phyloP scores from a whole-genome alignment of 2,329 filamentous ascomycete species.

The Ceratocystis albifundus region DNA sequence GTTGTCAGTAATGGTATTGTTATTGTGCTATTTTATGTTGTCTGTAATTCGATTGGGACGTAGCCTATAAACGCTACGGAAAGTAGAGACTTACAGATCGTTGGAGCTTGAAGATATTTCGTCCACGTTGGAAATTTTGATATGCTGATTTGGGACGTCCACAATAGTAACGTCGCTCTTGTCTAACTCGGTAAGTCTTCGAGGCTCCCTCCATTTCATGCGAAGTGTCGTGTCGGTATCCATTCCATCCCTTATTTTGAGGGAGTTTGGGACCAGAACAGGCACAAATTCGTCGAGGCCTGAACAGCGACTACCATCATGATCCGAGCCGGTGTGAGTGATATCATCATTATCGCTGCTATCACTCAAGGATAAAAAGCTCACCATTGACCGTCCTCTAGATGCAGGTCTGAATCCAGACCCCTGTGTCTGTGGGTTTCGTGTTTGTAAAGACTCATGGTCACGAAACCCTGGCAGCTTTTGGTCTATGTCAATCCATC shows the following conservation, averaged over 20 bases:
- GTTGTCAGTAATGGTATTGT: not conserved
- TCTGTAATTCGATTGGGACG: not conserved
- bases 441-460: not conserved
- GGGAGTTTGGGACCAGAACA: constrained; percentile 19
- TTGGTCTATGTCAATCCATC: constrained; percentile 22
- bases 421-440: constrained; percentile 9
- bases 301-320: constrained; percentile 10
- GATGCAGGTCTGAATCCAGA: not conserved
- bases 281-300: constrained; percentile 15
- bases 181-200: not conserved
- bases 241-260: constrained; percentile 20
- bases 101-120: not conserved
- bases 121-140: not conserved
- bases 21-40: not conserved
- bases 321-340: constrained; percentile 7
- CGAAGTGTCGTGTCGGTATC: constrained; percentile 18
- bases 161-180: constrained; percentile 6
- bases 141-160: not conserved
- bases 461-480: not conserved
- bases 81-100: constrained; percentile 30
- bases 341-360: constrained; percentile 4
- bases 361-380: not conserved
- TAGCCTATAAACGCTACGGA: not conserved
- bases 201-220: constrained; percentile 20
- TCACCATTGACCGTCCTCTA: not conserved